Evolutionary conservation across 148 eudicot species (phyloP).

Genomic region (Rhododendron kiyosumense): DNA sequence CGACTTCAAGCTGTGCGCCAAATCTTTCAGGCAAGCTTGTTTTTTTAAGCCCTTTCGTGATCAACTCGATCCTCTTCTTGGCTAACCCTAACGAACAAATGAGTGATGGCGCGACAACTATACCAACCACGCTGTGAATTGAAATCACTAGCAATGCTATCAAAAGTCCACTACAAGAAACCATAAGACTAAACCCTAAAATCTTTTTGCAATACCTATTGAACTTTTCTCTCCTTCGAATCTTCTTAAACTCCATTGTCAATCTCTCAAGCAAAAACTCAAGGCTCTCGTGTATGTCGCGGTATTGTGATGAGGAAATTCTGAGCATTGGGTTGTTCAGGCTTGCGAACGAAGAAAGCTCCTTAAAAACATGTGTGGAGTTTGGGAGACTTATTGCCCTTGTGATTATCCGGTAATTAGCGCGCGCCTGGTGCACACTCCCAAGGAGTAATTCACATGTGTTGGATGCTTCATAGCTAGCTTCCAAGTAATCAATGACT

Average conservation of each 20-base stretch:
- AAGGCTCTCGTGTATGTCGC: conserved; percentile 26
- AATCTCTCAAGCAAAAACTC: conserved; percentile 33
- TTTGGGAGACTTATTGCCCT: conserved; percentile 26
- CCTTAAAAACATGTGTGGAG: conserved; percentile 15
- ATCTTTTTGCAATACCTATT: conserved; percentile 32
- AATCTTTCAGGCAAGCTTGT: conserved; percentile 19
- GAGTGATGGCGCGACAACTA: conserved; percentile 44
- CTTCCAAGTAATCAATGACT: conserved; percentile 51
- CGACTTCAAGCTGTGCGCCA: conserved; percentile 49
- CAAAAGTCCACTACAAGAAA: conserved; percentile 24
- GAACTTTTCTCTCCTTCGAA: conserved; percentile 36
- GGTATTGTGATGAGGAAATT: conserved; percentile 26
- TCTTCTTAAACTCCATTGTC: conserved; percentile 30
- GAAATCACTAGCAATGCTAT: conserved; percentile 38
- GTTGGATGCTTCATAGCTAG: conserved; percentile 50
- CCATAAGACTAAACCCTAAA: conserved; percentile 20
- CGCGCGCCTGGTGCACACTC: conserved; percentile 45
- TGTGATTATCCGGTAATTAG: conserved; percentile 32
- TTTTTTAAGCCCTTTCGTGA: conserved; percentile 6
- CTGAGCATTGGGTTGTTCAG: conserved; percentile 42
- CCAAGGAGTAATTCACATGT: conserved; percentile 50
- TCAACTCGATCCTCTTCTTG: conserved; percentile 10
- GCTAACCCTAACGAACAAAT: conserved; percentile 22
- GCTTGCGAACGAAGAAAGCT: conserved; percentile 36
- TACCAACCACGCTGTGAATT: conserved; percentile 45